These are phyloP conservation scores for Phytopythium ostracodes DNA, from an alignment of 352 stramenopile genomes.

Conservation along the genomic window DNA sequence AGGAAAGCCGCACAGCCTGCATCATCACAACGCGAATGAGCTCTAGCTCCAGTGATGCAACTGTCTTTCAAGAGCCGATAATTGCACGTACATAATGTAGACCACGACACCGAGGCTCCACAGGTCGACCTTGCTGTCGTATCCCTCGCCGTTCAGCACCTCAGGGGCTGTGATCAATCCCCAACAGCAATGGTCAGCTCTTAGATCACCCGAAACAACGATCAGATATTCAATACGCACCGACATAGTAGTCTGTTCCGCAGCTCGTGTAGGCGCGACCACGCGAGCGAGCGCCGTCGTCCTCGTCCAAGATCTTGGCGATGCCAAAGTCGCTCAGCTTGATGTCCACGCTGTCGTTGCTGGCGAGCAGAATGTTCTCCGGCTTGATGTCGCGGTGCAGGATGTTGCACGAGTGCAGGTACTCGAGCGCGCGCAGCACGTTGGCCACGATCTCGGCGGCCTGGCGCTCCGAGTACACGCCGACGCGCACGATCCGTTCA, in stretches of 20 bases:
- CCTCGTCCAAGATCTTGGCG: conserved; percentile 77
- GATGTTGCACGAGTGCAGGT: conserved; percentile 80
- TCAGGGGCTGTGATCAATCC: conserved; percentile 46
- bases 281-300: conserved; percentile 62
- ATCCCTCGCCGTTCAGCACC: conserved; percentile 81
- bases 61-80: not conserved
- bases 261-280: conserved; percentile 84
- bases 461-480: conserved; percentile 80
- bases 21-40: not conserved
- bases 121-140: conserved; percentile 85
- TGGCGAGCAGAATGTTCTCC: conserved; percentile 79
- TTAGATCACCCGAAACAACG: conserved; percentile 2
- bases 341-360: conserved; percentile 65
- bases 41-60: not conserved
- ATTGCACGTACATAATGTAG: conserved; percentile 75
- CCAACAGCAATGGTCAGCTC: not conserved
- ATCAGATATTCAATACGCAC: conserved; percentile 19
- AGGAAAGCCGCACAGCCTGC: conserved; percentile 78
- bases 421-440: conserved; percentile 66
- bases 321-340: conserved; percentile 86
- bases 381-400: conserved; percentile 82
- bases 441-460: conserved; percentile 70
- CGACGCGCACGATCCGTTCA: conserved; percentile 76
- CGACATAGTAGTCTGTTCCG: conserved; percentile 86
- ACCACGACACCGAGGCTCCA: conserved; percentile 85